Percentiles rank a stretch among this genome's conserved stretches.
phyloP scores from a whole-genome alignment of 148 eudicot species.

The Rhododendron griersonianum region DNA sequence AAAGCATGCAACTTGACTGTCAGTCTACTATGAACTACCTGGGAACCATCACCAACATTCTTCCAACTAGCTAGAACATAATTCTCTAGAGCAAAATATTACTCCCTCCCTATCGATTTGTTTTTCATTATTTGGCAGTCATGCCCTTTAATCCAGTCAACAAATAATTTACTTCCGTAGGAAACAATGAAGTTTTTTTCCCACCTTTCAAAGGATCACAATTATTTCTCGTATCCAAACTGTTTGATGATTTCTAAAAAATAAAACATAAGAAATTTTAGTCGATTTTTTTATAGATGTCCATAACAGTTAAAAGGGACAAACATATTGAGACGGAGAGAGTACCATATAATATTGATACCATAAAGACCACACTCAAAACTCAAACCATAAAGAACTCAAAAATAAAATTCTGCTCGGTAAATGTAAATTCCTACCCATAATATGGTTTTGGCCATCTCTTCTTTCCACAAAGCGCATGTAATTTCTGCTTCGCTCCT shows the following conservation, averaged over 20 bases:
- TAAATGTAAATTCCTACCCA: constrained; percentile 32
- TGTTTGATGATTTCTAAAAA: constrained; percentile 31
- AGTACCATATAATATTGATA: constrained; percentile 10
- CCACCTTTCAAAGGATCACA: background rate
- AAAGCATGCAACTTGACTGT: background rate
- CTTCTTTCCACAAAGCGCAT: constrained; percentile 51
- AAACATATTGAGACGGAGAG: background rate
- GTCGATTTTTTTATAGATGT: background rate
- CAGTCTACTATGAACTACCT: background rate
- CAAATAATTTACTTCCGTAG: background rate
- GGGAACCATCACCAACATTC: background rate
- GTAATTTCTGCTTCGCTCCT: constrained; percentile 43
- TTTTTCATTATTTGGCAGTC: background rate
- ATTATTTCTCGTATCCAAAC: constrained; percentile 24
- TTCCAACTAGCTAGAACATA: background rate
- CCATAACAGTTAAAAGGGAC: background rate
- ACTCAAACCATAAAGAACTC: background rate
- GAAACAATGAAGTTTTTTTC: background rate
- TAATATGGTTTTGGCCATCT: constrained; percentile 49
- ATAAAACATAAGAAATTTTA: background rate
- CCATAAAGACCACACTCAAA: constrained; percentile 10
- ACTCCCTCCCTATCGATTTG: background rate
- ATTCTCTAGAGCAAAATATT: background rate
- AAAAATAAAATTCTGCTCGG: background rate
- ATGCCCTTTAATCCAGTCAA: background rate